phyloP scores from a whole-genome alignment of 768 basidiomycete genomes.

The Rickenella mellea region DNA sequence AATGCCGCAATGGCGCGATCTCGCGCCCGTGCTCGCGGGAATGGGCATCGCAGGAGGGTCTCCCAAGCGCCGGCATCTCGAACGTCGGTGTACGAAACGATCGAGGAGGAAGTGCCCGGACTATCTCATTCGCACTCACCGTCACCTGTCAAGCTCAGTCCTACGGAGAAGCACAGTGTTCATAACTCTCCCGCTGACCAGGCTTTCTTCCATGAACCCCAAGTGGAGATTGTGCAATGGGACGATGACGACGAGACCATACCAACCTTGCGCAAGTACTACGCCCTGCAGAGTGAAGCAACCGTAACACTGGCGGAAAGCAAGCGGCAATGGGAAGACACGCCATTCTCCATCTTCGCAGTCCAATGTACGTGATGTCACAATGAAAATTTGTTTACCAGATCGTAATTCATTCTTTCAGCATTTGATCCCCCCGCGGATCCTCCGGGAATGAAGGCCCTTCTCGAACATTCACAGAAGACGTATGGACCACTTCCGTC shows the following conservation, averaged over 20 bases:
- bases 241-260: conserved; percentile 67
- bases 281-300: conserved; percentile 60
- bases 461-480: conserved; percentile 64
- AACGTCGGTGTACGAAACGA: conserved; percentile 70
- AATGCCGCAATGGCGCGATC: conserved; percentile 30
- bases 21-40: conserved; percentile 46
- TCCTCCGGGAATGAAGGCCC: conserved; percentile 58
- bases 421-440: conserved; percentile 65
- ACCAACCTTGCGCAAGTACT: conserved; percentile 55
- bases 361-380: conserved; percentile 51
- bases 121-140: conserved; percentile 18
- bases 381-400: conserved; percentile 1
- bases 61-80: conserved; percentile 56
- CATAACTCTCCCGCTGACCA: conserved; percentile 7
- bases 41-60: conserved; percentile 62
- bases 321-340: conserved; percentile 55
- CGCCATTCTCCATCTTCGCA: conserved; percentile 63
- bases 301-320: conserved; percentile 60
- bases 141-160: conserved; percentile 4
- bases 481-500: conserved; percentile 67
- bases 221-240: conserved; percentile 27
- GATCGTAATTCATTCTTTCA: conserved; percentile 16
- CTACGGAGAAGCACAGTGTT: conserved; percentile 24
- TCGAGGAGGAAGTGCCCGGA: conserved; percentile 56
- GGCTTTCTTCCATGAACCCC: conserved; percentile 1